Percentiles rank a stretch among this genome's conserved stretches.
phyloP scores from a whole-genome alignment of 225 moss, liverwort and hornwort species.

The Physcomitrium patens region DNA sequence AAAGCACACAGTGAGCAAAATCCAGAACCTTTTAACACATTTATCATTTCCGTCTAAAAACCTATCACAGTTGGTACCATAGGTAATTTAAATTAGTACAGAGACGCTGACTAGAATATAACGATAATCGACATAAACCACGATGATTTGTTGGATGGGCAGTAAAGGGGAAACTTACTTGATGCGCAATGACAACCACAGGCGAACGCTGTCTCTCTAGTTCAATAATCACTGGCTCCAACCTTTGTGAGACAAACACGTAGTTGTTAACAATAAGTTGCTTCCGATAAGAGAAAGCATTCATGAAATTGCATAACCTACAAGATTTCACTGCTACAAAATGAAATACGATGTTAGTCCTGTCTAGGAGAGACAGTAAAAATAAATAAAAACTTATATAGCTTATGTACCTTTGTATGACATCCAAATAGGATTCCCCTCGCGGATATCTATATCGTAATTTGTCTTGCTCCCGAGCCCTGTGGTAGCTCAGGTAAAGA shows the following conservation, averaged over 20 bases:
- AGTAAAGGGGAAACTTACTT: conserved; percentile 49
- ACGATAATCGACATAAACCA: neutral
- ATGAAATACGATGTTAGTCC: neutral
- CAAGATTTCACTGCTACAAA: conserved; percentile 5
- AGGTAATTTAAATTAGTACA: neutral
- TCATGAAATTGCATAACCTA: conserved; percentile 2
- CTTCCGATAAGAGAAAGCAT: conserved; percentile 10
- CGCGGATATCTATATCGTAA: conserved; percentile 96
- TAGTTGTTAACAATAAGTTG: neutral
- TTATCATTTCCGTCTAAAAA: neutral
- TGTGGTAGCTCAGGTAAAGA: conserved; percentile 34
- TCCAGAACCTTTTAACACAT: neutral
- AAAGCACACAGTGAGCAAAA: conserved; percentile 25
- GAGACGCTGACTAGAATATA: neutral
- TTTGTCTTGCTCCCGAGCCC: conserved; percentile 93
- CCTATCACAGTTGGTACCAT: conserved; percentile 10
- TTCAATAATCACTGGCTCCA: conserved; percentile 98
- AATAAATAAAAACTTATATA: neutral
- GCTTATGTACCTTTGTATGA: conserved; percentile 78
- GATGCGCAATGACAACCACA: conserved; percentile 97
- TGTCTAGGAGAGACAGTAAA: neutral
- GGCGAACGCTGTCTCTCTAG: conserved; percentile 97
- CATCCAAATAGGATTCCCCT: conserved; percentile 98
- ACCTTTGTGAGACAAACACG: conserved; percentile 49
- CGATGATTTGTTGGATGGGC: neutral